Evolutionary conservation across 2,329 filamentous ascomycete genomes (phyloP).

Genomic region (Ceratocystis ficicola): DNA sequence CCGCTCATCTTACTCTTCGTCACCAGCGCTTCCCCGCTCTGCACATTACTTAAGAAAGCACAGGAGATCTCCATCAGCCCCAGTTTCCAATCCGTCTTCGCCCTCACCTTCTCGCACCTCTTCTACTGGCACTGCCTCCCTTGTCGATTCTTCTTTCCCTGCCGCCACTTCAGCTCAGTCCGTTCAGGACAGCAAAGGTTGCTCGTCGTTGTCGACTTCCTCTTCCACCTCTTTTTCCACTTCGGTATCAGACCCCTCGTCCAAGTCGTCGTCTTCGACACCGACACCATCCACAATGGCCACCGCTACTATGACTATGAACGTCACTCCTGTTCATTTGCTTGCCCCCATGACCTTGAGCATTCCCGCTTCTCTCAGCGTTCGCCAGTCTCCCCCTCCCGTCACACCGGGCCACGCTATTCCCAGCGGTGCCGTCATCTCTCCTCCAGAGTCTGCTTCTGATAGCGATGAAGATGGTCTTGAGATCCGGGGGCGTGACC

Average conservation of each 20-base stretch:
- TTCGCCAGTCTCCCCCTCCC: slow-evolving; percentile 76
- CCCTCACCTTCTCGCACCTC: slow-evolving; percentile 17
- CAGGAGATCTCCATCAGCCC: slow-evolving; percentile 43
- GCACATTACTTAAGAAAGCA: slow-evolving; percentile 54
- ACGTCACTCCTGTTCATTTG: slow-evolving; percentile 16
- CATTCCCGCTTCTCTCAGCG: slow-evolving; percentile 43
- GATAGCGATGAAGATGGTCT: slow-evolving; percentile 54
- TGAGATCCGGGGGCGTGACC: slow-evolving; percentile 37
- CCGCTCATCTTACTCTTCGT: slow-evolving; percentile 42
- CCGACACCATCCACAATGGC: slow-evolving; percentile 20
- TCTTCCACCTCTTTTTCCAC: slow-evolving; percentile 14
- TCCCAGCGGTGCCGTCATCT: slow-evolving; percentile 74
- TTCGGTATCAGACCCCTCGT: slow-evolving; percentile 13
- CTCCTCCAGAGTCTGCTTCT: slow-evolving; percentile 72
- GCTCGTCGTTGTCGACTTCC: slow-evolving; percentile 9
- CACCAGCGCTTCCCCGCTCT: slow-evolving; percentile 49
- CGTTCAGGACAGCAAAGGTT: slow-evolving; percentile 17
- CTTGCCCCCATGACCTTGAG: slow-evolving; percentile 21
- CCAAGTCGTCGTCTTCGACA: slow-evolving; percentile 12
- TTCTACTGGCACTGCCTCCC: background rate
- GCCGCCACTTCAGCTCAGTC: slow-evolving; percentile 12
- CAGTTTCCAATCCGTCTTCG: slow-evolving; percentile 7
- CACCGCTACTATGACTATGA: slow-evolving; percentile 21
- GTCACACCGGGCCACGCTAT: slow-evolving; percentile 59
- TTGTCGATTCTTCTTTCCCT: slow-evolving; percentile 16